Percentiles rank a stretch among this genome's conserved stretches.
Evolutionary conservation across 768 basidiomycete genomes (phyloP).

Genomic region (Auricularia auricula-judae): DNA sequence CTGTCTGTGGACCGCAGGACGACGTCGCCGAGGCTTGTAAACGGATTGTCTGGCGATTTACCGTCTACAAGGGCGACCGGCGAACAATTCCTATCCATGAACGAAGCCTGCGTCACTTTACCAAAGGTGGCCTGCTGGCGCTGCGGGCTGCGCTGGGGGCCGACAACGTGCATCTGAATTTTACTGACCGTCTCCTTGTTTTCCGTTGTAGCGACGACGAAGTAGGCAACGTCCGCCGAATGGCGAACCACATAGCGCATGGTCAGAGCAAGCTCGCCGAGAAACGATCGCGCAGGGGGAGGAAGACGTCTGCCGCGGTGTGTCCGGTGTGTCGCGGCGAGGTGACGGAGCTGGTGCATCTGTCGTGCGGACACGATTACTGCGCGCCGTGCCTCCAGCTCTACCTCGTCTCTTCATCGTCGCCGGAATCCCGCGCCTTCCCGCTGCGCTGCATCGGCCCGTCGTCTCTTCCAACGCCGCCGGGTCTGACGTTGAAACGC

Average conservation of each 20-base stretch:
- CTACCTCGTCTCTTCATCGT: conserved; percentile 50
- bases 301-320: conserved; percentile 6
- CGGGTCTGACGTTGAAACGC: conserved; percentile 15
- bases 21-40: background rate
- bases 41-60: background rate
- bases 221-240: conserved; percentile 25
- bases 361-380: conserved; percentile 59
- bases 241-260: background rate
- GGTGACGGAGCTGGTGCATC: conserved; percentile 36
- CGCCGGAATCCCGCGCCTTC: conserved; percentile 38
- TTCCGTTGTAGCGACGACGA: conserved; percentile 46
- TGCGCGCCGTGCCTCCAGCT: conserved; percentile 50
- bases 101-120: background rate
- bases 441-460: conserved; percentile 59
- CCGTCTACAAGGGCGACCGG: background rate
- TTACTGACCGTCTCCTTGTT: conserved; percentile 28
- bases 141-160: conserved; percentile 42
- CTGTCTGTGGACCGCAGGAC: background rate
- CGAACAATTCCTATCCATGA: background rate
- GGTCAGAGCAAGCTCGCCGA: background rate
- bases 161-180: conserved; percentile 48
- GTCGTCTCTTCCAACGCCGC: conserved; percentile 21
- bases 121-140: conserved; percentile 29
- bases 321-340: conserved; percentile 68
- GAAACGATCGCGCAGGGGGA: conserved; percentile 6